phyloP scores from a whole-genome alignment of 148 eudicot genomes.

The Arbutus unedo region DNA sequence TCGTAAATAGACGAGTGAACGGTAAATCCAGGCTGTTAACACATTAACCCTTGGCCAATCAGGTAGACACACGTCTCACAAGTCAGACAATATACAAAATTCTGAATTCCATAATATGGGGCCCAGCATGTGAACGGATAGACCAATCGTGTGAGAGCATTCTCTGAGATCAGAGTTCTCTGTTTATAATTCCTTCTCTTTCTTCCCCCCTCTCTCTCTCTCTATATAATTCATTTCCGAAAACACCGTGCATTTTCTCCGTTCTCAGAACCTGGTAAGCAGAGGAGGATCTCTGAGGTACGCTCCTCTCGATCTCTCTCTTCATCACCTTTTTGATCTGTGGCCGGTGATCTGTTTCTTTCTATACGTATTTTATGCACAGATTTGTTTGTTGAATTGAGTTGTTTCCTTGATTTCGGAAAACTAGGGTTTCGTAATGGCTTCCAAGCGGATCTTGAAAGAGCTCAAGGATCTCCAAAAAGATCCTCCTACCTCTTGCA shows the following conservation, averaged over 20 bases:
- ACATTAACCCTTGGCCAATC: no score
- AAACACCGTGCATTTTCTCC: background rate
- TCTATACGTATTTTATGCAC: background rate
- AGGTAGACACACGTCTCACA: no score
- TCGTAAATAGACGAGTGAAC: no score
- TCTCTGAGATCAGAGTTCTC: background rate
- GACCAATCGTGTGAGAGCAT: constrained; percentile 9
- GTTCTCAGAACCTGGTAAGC: constrained; percentile 3
- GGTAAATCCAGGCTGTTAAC: no score
- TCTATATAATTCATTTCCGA: constrained; percentile 10
- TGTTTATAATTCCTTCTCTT: background rate
- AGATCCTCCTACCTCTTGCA: constrained; percentile 51
- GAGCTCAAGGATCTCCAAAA: constrained; percentile 52
- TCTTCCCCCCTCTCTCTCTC: background rate
- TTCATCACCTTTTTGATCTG: background rate
- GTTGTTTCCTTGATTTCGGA: constrained; percentile 26
- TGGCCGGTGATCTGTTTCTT: background rate
- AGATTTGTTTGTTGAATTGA: background rate
- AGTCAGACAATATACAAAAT: no score
- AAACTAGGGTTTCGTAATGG: constrained; percentile 39
- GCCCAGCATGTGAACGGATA: background rate
- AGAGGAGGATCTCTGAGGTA: constrained; percentile 23
- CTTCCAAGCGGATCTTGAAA: constrained; percentile 49
- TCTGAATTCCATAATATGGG: background rate
- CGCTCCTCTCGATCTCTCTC: background rate